A percentile compares a stretch with the other conserved stretches of the same genome.
These are phyloP conservation scores for Brassica nigra DNA, from an alignment of 345 rosid genomes.

Conservation along the genomic window DNA sequence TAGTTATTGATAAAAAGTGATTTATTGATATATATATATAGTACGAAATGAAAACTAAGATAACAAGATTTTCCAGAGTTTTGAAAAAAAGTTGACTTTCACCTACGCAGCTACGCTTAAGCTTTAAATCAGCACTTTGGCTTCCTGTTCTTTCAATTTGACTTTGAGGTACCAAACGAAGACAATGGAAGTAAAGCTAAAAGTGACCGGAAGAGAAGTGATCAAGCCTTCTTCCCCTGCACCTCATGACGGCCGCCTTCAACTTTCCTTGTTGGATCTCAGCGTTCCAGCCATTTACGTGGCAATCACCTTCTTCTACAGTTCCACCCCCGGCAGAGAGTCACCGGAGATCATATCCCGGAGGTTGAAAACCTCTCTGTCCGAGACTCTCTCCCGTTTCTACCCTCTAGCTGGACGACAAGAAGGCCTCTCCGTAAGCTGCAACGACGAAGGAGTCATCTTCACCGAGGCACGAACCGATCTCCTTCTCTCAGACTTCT, in stretches of 20 bases:
- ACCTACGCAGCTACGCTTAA: not conserved
- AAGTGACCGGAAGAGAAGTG: not conserved
- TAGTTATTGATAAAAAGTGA: too few species aligned
- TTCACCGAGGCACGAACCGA: conserved; percentile 1
- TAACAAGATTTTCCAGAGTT: not conserved
- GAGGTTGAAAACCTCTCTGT: not conserved
- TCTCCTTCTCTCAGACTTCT: not conserved
- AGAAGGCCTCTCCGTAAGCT: not conserved
- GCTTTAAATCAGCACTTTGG: not conserved
- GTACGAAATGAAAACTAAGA: too few species aligned
- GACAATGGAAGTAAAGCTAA: not conserved
- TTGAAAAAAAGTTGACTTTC: not conserved
- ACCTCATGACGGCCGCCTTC: not conserved
- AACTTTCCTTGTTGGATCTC: not conserved
- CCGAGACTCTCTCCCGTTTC: not conserved
- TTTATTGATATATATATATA: too few species aligned
- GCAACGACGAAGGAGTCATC: conserved; percentile 11
- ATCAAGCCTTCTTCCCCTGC: conserved; percentile 6
- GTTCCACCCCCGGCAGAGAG: not conserved
- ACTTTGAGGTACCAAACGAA: not conserved
- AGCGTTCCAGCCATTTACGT: not conserved
- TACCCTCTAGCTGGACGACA: conserved; percentile 7
- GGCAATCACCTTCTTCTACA: not conserved
- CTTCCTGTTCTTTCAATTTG: not conserved
- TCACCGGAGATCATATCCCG: not conserved